Evolutionary conservation across 768 basidiomycete genomes (phyloP), one percentile per base, ranked within the genome.

Genomic region (Kwoniella bestiolae): DNA sequence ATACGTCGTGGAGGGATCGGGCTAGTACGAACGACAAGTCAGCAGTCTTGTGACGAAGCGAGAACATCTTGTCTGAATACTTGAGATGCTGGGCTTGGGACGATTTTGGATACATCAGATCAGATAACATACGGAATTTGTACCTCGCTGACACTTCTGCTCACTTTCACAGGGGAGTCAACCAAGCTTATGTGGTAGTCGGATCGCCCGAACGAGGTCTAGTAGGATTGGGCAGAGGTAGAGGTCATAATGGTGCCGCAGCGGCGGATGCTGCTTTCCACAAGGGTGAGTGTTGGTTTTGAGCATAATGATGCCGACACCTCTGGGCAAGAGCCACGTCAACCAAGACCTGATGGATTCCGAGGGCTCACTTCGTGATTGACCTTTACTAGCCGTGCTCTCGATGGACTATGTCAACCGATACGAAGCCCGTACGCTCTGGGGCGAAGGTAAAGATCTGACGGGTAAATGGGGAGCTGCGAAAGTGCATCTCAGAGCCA

Each of bases 381-480:
- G 4, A 35, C 21, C 8, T 28, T n/a, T 5, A 11, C 28, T 5
- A 23, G n/a, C 34, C 11, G 21, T 12, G 7, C 55, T 35, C 38
- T 14, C 85, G 89, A 90, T 97, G 89, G 96, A 97, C 81, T 89
- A 85, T 74, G 92, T 99, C 60, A 90, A 91, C 70, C 87, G 92
- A n/a, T 97, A 93, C 81, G 95, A 99, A 81, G 84, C 87, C 68
- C 86, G 96, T 56, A 98, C 96, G n/a, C 85, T 96, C 18, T 97
- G 92, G 91, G 92, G 92, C 23, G 66, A 63, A 49, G 81, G 76
- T 8, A 53, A 65, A 51, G 90, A 93, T 57, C 87, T 94, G 84
- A 83, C 86, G 57, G 84, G 84, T 68, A 99, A 98, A 83, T 88
- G 92, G 67, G 92, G 94, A 18, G 84, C 90, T 14, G 93, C 91